phyloP scores from a whole-genome alignment of 768 basidiomycete species.

The Leccinum broughii region DNA sequence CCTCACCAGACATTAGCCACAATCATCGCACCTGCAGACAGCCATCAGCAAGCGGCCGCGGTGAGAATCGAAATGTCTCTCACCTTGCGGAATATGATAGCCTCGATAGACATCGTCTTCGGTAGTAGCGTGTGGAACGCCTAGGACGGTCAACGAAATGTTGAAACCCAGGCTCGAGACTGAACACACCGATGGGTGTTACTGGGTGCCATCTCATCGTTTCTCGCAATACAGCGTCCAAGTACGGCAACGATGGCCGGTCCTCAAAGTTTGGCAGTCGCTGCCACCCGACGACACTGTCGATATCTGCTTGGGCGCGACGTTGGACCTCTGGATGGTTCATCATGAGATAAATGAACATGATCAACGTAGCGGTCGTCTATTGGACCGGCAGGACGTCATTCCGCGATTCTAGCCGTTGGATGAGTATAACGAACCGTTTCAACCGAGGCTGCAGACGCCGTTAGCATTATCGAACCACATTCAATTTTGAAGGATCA shows the following conservation, averaged over 20 bases:
- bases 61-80: neutral
- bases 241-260: neutral
- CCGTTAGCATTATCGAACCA: neutral
- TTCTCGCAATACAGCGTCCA: neutral
- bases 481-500: neutral
- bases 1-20: neutral
- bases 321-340: neutral
- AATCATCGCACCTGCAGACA: neutral
- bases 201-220: neutral
- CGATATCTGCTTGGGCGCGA: neutral
- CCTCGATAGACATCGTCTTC: neutral
- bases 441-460: no score
- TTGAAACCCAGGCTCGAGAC: neutral
- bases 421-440: no score
- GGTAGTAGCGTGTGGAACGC: neutral
- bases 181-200: neutral
- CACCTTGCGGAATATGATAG: neutral
- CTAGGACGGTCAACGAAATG: neutral
- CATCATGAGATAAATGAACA: neutral
- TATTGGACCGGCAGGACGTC: no score
- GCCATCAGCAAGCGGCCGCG: neutral
- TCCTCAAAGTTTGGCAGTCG: neutral
- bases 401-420: no score
- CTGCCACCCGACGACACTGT: neutral
- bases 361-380: no score